Base-by-base conservation (phyloP, 257 asterid species). In the Handroanthus guayacan region DNA sequence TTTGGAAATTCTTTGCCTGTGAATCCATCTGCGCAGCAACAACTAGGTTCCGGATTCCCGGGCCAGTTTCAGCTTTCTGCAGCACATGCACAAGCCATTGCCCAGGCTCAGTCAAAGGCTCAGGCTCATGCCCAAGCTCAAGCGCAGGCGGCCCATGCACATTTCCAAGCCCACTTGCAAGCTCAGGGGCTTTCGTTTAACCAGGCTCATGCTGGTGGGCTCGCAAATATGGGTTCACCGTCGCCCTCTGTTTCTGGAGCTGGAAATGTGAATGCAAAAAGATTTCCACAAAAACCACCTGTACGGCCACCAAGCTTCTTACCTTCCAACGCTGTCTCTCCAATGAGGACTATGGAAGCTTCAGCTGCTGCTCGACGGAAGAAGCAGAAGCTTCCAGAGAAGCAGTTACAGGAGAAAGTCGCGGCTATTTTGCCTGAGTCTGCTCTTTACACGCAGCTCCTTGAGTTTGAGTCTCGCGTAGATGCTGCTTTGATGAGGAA, bases 401-500 rank as follows among this genome's bases (percentile, higher is more conserved):
- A 88, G 75, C 88, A 87, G 62, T 83, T 87, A 41, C 89, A 89
- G 18, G 95, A 89, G 77, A 84, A 82, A 77, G 89, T 87, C 18
- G 95, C 95, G 0, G 92, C 89, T 0, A 87, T 89, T 76, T 82
- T 89, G 77, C 95, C 92, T 0, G 95, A 89, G 71, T 89, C 92
- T 69, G 83, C 95, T 50, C 97, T 91, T 63, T 91, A 91, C 78
- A 91, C 95, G 6, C 97, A 91, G 78, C 93, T 91, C 18, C 93
- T 91, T 66, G 95, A 91, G 77, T 91, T 91, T 67, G 97, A 91
- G 80, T 87, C 91, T 17, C 87, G 87, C 10, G 97, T 89, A 50
- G 95, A 91, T 82, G 84, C 97, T 54, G 91, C 97, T 62, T 77
- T 91, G 70, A 75, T 83, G 5, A 89, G 97, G 81, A 91, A 91